phyloP scores from a whole-genome alignment of 1,139 yeast genomes.

The Sugiyamaella pinicola region DNA sequence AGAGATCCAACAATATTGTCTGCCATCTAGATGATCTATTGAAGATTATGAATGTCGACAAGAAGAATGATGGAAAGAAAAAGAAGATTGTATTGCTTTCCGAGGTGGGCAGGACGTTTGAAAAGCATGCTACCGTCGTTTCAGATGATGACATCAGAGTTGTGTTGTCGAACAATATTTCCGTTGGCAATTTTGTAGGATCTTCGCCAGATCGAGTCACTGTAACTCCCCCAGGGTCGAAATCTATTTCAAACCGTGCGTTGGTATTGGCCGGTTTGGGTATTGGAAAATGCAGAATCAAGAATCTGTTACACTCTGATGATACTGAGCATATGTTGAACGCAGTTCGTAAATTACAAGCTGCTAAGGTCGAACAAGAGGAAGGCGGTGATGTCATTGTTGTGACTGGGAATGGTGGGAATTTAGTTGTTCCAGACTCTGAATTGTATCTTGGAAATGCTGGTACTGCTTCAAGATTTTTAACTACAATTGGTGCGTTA shows the following conservation, averaged over 20 bases:
- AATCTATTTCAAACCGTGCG: conserved; percentile 95
- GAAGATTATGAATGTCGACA: conserved; percentile 90
- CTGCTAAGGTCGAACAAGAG: conserved; percentile 73
- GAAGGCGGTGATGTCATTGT: conserved; percentile 90
- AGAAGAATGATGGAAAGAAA: conserved; percentile 90
- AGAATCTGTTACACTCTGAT: conserved; percentile 86
- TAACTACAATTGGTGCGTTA: conserved; percentile 86
- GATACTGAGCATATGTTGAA: conserved; percentile 94
- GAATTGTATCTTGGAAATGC: conserved; percentile 93
- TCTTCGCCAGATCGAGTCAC: conserved; percentile 50
- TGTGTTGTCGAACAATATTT: conserved; percentile 79
- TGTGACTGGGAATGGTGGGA: conserved; percentile 85
- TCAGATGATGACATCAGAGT: conserved; percentile 78
- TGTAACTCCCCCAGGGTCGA: conserved; percentile 92
- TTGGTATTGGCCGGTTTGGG: conserved; percentile 90
- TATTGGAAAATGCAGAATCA: conserved; percentile 76
- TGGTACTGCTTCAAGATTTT: conserved; percentile 95
- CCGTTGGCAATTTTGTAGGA: conserved; percentile 54
- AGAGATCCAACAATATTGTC: conserved; percentile 65
- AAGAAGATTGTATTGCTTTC: conserved; percentile 85
- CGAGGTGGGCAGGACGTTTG: conserved; percentile 85
- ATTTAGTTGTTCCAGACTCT: conserved; percentile 57
- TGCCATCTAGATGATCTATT: conserved; percentile 74
- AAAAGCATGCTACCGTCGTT: conserved; percentile 83
- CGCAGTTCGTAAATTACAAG: conserved; percentile 77